Conservation (phyloP, 805 yeast species). For the Spathaspora passalidarum region DNA sequence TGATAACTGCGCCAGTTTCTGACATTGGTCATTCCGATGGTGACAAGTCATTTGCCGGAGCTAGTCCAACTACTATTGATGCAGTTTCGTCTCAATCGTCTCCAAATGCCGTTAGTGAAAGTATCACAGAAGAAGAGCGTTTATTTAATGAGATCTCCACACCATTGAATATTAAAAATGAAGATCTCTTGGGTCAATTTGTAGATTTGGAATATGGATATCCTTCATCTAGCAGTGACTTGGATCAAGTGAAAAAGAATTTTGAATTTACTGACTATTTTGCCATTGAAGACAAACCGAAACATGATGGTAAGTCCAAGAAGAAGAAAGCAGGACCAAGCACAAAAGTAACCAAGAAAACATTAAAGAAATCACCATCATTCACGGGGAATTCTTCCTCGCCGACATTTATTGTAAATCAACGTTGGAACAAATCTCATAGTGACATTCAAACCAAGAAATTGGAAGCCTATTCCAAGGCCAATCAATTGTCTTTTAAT, state of each 20-base stretch:
- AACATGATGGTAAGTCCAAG: not conserved
- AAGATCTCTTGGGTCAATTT: not conserved
- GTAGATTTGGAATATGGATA: constrained; percentile 9
- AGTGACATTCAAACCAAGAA: constrained; percentile 1
- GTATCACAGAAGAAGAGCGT: not conserved
- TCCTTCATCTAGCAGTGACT: not conserved
- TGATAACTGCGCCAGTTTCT: not conserved
- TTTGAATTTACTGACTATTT: not conserved
- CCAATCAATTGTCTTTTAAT: constrained; percentile 10
- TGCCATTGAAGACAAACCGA: not conserved
- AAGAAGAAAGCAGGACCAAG: constrained; percentile 4
- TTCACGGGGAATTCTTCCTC: constrained; percentile 9
- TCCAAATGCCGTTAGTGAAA: not conserved
- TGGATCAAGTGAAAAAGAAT: not conserved
- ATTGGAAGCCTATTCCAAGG: not conserved
- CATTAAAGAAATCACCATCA: constrained; percentile 11
- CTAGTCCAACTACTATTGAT: constrained; percentile 1
- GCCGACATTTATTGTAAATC: constrained; percentile 6
- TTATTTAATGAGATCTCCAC: not conserved
- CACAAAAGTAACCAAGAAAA: constrained; percentile 8
- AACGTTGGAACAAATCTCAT: constrained; percentile 8
- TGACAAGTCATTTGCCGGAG: not conserved
- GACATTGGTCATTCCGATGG: not conserved
- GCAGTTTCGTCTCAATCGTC: not conserved
- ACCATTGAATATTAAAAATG: not conserved